phyloP scores from a whole-genome alignment of 257 asterid species.

The Solanum piurae region DNA sequence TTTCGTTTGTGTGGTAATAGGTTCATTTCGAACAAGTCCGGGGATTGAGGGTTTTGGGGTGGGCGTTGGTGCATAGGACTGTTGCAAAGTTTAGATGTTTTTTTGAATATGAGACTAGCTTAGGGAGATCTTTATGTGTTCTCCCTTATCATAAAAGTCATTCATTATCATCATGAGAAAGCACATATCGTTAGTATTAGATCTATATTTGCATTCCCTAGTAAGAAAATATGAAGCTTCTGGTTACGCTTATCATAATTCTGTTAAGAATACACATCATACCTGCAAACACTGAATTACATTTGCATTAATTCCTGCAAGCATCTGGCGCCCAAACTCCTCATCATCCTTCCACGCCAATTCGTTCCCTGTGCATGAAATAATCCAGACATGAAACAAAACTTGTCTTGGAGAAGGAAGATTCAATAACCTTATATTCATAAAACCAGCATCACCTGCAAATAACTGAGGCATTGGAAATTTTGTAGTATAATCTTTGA shows the following conservation, averaged over 20 bases:
- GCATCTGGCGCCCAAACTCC: constrained; percentile 43
- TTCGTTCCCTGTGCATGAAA: constrained; percentile 14
- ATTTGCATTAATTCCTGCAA: constrained; percentile 42
- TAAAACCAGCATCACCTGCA: constrained; percentile 17
- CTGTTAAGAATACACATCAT: background rate
- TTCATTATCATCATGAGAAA: background rate
- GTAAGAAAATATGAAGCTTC: background rate
- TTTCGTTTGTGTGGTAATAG: background rate
- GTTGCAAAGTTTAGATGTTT: background rate
- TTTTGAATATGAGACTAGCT: background rate
- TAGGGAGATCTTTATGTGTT: background rate
- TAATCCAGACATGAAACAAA: background rate
- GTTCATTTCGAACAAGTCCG: background rate
- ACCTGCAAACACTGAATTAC: constrained; percentile 34
- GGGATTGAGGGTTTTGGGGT: background rate
- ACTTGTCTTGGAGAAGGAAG: background rate
- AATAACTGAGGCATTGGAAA: constrained; percentile 21
- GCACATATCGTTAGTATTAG: background rate
- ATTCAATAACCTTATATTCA: background rate
- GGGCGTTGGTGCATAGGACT: background rate
- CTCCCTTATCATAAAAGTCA: background rate
- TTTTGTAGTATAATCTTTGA: constrained; percentile 7
- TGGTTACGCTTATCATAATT: background rate
- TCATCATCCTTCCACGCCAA: constrained; percentile 37
- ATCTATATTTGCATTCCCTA: background rate